Evolutionary conservation across 202 grass and related monocot species (phyloP), one percentile per base, ranked within the genome.

Genomic region (Carex sylvatica): DNA sequence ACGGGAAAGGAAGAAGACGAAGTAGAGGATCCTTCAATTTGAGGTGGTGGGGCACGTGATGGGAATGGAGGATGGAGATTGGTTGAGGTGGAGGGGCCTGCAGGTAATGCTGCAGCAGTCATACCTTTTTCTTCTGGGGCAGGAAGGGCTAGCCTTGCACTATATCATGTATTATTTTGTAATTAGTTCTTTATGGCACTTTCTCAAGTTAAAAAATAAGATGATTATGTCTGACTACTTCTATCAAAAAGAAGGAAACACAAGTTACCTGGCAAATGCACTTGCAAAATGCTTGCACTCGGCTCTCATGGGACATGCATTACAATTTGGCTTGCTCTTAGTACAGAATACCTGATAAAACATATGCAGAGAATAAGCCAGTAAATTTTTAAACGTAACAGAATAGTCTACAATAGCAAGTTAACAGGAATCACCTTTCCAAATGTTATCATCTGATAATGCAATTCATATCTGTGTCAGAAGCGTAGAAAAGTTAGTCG

Each of bases 391-490:
- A 54, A 75, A 28, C 69, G 6, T 53, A 35, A 68, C 18, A 46
- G 55, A 54, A 56, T 56, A 70, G 65, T 70, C 31, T 19, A 70
- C 18, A n/a, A 14, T 84, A 52, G 54, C 44, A 80, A 68, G 63
- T 83, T 23, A 23, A 47, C 35, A 20, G 65, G 6, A 6, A 68
- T 86, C 84, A 94, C 92, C 89, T 94, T 94, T 84, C 92, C 92
- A 87, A 94, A 94, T n/a, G 92, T 94, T 81, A 94, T 94, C 92
- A 94, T 87, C 83, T 94, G 89, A 87, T 94, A 94, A 81, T 94
- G 92, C 24, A 94, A 83, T 44, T 94, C 92, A 33, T 94, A 94
- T 65, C 92, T 94, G 81, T 77, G 61, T 20, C 30, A 79, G 3
- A 84, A 71, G 61, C 16, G 36, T 64, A 65, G 63, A 66, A 16